Evolutionary conservation across 2,329 filamentous ascomycete genomes (phyloP), one percentile per base, ranked within the genome.

Genomic region (Phyllosticta citribraziliensis): DNA sequence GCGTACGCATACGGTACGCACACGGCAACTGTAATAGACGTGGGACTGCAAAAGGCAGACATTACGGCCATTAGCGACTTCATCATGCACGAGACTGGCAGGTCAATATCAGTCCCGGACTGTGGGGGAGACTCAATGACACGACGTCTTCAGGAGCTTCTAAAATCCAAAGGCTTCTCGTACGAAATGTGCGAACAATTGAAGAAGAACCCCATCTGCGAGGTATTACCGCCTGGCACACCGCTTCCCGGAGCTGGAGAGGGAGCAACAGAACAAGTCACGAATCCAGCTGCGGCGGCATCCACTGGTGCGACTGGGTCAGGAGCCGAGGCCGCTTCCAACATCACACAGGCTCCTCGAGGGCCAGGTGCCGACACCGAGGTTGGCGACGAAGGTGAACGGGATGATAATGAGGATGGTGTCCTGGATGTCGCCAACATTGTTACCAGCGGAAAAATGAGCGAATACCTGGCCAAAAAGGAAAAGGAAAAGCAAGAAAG

Each of bases 61-160:
- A 84, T 99, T 20, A 96, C 91, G 0, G 93, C 92, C 61, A 85
- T 99, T 56, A 86, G 87, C 62, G 93, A 97, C 64, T 93, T 89
- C 68, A 77, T 85, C 54, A 82, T 95, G 77, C 81, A 91, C 74
- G 80, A 89, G 75, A 77, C 85, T 70, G 81, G 84, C 70, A 74
- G 83, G 80, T 75, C 87, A 71, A 73, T 84, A 70, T 75, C 85
- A 65, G 63, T 88, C 66, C 69, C 82, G 58, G 77, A 86, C 14
- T 94, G 90, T 63, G 94, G 94, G 65, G 94, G 94, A 57, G 88
- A 97, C 68, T 85, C 88, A 2, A 90, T 97, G 78, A 97, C 93
- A 0, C 81, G 83, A 67, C 82, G 84, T 63, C 79, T 97, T 51
- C 73, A 85, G 53, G 81, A 87, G 66, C 78, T 94, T 62, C 77